phyloP scores from a whole-genome alignment of 495 filamentous ascomycete species.

The Podospora pseudocomata region DNA sequence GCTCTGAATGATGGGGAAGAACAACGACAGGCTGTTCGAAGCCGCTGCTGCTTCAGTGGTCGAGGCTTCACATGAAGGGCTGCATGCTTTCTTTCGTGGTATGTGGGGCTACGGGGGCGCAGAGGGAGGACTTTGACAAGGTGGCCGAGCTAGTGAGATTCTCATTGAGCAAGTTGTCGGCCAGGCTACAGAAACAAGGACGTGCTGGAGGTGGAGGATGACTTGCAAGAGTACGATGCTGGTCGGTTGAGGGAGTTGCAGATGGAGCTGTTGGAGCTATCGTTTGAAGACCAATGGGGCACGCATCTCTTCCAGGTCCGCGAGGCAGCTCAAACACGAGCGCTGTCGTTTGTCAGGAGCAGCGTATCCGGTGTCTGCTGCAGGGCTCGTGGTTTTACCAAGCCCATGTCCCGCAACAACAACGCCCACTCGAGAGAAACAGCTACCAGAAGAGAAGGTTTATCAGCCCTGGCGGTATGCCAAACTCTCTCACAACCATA shows the following conservation, averaged over 20 bases:
- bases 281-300: conserved; percentile 93
- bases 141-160: conserved; percentile 87
- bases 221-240: conserved; percentile 78
- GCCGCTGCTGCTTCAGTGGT: conserved; percentile 90
- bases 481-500: conserved; percentile 89
- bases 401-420: conserved; percentile 41
- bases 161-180: conserved; percentile 91
- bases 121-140: conserved; percentile 84
- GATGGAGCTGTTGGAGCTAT: conserved; percentile 87
- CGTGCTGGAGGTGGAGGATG: conserved; percentile 83
- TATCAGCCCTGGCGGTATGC: conserved; percentile 69
- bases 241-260: conserved; percentile 76
- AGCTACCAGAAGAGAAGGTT: conserved; percentile 34
- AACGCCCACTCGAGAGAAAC: conserved; percentile 31
- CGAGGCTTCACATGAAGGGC: conserved; percentile 83
- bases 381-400: conserved; percentile 88
- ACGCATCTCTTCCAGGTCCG: conserved; percentile 83
- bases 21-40: conserved; percentile 84
- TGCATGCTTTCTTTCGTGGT: conserved; percentile 88
- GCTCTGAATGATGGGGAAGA: conserved; percentile 70
- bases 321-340: conserved; percentile 92
- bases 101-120: conserved; percentile 83
- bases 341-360: conserved; percentile 92
- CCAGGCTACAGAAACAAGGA: conserved; percentile 77
- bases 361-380: conserved; percentile 87